phyloP scores from a whole-genome alignment of 805 yeast species.

The Grigorovia humatica region DNA sequence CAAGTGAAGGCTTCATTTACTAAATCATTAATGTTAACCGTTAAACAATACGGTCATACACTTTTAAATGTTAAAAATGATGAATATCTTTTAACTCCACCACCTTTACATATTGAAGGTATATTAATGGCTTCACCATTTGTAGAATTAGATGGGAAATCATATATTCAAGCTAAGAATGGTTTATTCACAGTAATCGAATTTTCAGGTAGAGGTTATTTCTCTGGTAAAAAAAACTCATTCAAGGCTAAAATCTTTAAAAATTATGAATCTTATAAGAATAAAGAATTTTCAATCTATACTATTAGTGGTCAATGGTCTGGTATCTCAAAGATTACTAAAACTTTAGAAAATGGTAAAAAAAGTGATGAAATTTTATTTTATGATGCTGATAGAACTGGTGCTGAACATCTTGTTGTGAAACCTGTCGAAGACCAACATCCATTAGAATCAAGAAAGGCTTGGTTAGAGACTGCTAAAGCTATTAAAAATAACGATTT shows the following conservation, averaged over 20 bases:
- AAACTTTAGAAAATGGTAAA: constrained; percentile 32
- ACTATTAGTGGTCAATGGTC: constrained; percentile 94
- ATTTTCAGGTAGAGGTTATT: constrained; percentile 88
- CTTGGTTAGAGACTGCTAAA: constrained; percentile 87
- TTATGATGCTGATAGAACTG: constrained; percentile 49
- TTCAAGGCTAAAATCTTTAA: constrained; percentile 76
- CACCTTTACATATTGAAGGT: constrained; percentile 93
- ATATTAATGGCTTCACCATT: constrained; percentile 83
- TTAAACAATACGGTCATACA: constrained; percentile 91
- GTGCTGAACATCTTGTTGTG: constrained; percentile 53
- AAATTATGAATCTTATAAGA: constrained; percentile 40
- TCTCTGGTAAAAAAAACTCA: constrained; percentile 87
- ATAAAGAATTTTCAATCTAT: constrained; percentile 56
- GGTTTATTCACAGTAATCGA: constrained; percentile 70
- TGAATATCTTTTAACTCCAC: constrained; percentile 71
- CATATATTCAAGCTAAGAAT: constrained; percentile 71
- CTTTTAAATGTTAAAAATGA: constrained; percentile 57
- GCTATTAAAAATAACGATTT: constrained; percentile 74
- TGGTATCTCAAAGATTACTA: constrained; percentile 55
- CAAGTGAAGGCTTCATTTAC: constrained; percentile 80
- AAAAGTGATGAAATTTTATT: constrained; percentile 31
- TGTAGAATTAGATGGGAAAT: constrained; percentile 84
- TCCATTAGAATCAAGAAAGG: constrained; percentile 74
- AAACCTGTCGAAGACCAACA: constrained; percentile 79
- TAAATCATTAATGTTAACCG: constrained; percentile 62